Evolutionary conservation across 1,139 yeast genomes (phyloP).

Genomic region (Yamadazyma epiphylla): DNA sequence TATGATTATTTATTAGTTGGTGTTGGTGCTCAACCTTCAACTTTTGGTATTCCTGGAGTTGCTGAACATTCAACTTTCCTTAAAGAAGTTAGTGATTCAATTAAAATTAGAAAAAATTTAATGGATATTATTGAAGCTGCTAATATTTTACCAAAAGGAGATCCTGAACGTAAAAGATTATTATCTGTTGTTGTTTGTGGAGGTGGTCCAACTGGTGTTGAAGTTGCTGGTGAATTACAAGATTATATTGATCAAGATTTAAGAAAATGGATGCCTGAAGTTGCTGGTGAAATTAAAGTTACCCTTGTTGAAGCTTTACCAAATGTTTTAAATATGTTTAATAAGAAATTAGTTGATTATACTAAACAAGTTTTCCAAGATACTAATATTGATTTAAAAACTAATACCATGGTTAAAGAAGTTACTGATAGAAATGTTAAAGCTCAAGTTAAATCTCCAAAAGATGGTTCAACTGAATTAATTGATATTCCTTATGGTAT

Average conservation of each 20-base stretch:
- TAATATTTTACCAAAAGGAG: constrained; percentile 66
- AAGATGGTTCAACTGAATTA: constrained; percentile 54
- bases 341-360: constrained; percentile 77
- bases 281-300: constrained; percentile 76
- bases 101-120: constrained; percentile 68
- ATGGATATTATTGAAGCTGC: constrained; percentile 81
- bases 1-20: constrained; percentile 85
- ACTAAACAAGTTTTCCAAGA: constrained; percentile 79
- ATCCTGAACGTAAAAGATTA: constrained; percentile 76
- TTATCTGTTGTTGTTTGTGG: constrained; percentile 86
- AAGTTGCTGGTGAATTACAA: constrained; percentile 91
- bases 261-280: constrained; percentile 83
- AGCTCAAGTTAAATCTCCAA: constrained; percentile 65
- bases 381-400: constrained; percentile 71
- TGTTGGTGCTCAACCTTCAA: constrained; percentile 90
- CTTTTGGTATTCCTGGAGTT: constrained; percentile 93
- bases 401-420: constrained; percentile 85
- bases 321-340: constrained; percentile 83
- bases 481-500: constrained; percentile 79
- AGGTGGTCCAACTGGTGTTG: constrained; percentile 98
- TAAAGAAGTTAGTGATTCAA: constrained; percentile 83
- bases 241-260: constrained; percentile 92
- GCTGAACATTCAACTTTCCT: constrained; percentile 80
- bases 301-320: constrained; percentile 90
- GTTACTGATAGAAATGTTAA: constrained; percentile 66